Percentiles rank a stretch among this genome's conserved stretches.
These are phyloP conservation scores for Cucumis variabilis DNA, from an alignment of 331 rosid species.

Conservation along the genomic window DNA sequence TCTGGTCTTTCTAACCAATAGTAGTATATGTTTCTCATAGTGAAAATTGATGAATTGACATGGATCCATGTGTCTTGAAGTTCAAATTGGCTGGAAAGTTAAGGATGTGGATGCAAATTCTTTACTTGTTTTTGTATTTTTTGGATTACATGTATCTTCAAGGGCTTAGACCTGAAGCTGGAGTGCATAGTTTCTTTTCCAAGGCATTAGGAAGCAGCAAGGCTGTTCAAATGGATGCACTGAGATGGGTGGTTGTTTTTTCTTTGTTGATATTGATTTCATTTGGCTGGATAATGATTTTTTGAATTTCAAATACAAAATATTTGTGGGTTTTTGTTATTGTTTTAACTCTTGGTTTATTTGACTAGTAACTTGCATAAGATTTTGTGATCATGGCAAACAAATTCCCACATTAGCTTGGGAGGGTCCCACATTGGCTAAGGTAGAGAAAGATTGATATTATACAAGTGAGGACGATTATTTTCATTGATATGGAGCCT, in stretches of 20 bases:
- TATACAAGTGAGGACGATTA: too few relatives aligned
- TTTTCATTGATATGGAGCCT: too few relatives aligned
- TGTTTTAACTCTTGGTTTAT: too few relatives aligned
- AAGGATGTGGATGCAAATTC: not conserved
- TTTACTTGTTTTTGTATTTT: not conserved
- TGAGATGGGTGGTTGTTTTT: too few relatives aligned
- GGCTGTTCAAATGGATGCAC: slow-evolving; percentile 58
- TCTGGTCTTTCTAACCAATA: not conserved
- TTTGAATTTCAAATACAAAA: too few relatives aligned
- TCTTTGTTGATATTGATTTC: too few relatives aligned
- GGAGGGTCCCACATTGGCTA: too few relatives aligned
- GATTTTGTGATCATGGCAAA: too few relatives aligned
- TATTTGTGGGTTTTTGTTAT: too few relatives aligned
- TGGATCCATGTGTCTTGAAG: not conserved
- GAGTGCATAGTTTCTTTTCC: slow-evolving; percentile 65
- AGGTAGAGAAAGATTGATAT: too few relatives aligned
- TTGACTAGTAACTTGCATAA: too few relatives aligned
- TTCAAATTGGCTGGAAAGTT: not conserved
- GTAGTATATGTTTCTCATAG: not conserved
- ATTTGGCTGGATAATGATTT: too few relatives aligned
- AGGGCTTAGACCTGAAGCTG: slow-evolving; percentile 68
- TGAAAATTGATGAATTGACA: not conserved
- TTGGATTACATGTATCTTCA: slow-evolving; percentile 58
- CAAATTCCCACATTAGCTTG: not conserved
- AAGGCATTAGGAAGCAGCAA: slow-evolving; percentile 67